Base-by-base conservation (phyloP, 345 rosid species). In the Isatis tinctoria region DNA sequence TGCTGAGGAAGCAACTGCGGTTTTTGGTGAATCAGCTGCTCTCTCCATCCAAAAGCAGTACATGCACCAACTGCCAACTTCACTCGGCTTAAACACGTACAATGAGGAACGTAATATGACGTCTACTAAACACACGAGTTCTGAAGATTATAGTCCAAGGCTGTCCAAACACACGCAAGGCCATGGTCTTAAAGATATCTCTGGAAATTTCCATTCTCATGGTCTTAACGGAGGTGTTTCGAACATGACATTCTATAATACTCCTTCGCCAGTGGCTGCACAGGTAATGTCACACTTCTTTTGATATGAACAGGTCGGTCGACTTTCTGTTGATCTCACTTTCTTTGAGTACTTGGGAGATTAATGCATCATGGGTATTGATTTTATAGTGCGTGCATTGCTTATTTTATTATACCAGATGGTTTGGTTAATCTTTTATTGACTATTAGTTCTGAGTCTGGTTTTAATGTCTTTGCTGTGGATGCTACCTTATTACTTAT, bases 1-100 rank as follows among this genome's bases (percentile, higher is more conserved):
- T 83, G 98, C 97, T 51, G 99, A 92, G 77, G 99, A 90, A 78
- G 90, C 91, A 66, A 78, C 83, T 81, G 85, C 82, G 49, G 83
- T 90, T 88, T 92, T 92, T 82, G 96, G 92, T 82, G 97, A 90
- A 80, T 78, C 87, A 78, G 98, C 98, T 77, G 88, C 89, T 74
- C 83, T 80, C 76, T 83, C 87, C 73, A 81, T 95, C 83, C 96
- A 92, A 81, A 95, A 88, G 83, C 97, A 87, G 79, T 92, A 85
- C 75, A 28, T 82, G 69, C 81, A 83, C 65, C 83, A 82, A 63
- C 81, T 80, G 71, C 74, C 79, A 40, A 69, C 85, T 70, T 81
- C 86, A 47, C 82, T 79, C 24, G 78, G 81, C 66, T 61, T 78
- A 60, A 77, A 85, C 53, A 48, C 54, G 3, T 79, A 83, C 72